These are phyloP conservation scores for Exophiala oligosperma DNA, from an alignment of 2,329 filamentous ascomycete genomes.

Conservation along the genomic window DNA sequence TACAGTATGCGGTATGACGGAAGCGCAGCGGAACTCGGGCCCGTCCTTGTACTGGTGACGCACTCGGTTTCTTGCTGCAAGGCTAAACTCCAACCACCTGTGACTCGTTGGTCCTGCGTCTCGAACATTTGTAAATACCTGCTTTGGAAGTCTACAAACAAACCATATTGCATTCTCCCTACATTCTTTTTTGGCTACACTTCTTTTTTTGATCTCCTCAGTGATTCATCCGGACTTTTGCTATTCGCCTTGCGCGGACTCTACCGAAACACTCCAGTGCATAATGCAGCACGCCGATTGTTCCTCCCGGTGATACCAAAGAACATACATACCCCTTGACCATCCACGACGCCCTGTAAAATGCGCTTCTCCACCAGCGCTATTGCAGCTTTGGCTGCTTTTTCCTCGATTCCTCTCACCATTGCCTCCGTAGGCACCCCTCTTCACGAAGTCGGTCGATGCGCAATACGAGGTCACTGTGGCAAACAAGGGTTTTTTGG, in stretches of 20 bases:
- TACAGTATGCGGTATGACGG: neutral
- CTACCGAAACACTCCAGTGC: neutral
- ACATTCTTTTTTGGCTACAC: neutral
- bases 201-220: neutral
- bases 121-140: conserved; percentile 3
- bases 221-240: neutral
- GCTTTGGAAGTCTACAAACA: conserved; percentile 9
- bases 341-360: neutral
- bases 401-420: conserved; percentile 15
- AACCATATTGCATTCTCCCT: neutral
- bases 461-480: conserved; percentile 87
- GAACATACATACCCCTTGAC: neutral
- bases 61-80: neutral
- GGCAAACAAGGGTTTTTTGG: conserved; percentile 90
- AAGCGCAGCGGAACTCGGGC: no score
- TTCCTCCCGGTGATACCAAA: neutral
- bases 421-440: conserved; percentile 32
- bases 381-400: conserved; percentile 16
- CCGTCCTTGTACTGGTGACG: no score
- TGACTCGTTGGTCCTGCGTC: neutral
- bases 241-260: neutral
- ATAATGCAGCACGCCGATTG: neutral
- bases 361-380: conserved; percentile 11
- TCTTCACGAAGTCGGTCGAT: conserved; percentile 82
- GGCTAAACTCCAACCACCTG: neutral